These are phyloP conservation scores for Hypoxylon trugodes DNA, from an alignment of 495 filamentous ascomycete genomes.

Conservation along the genomic window DNA sequence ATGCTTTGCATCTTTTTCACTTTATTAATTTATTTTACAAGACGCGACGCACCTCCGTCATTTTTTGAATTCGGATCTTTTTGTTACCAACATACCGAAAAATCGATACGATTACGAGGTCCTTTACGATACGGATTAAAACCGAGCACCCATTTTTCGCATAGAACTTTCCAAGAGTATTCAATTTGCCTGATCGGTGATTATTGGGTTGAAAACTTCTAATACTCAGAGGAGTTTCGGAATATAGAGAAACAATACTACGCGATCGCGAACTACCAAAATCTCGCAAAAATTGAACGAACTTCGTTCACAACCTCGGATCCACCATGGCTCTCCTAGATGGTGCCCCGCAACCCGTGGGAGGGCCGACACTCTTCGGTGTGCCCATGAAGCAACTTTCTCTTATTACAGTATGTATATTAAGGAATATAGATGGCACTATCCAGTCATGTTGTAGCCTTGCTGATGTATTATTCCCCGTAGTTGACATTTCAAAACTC, in stretches of 20 bases:
- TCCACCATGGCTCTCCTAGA: slow-evolving; percentile 51
- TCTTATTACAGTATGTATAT: slow-evolving; percentile 73
- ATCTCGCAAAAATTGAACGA: neutral
- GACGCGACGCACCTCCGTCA: slow-evolving; percentile 23
- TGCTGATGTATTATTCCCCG: slow-evolving; percentile 39
- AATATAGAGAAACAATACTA: neutral
- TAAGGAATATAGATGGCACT: neutral
- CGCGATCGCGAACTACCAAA: slow-evolving; percentile 7
- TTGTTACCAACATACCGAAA: neutral
- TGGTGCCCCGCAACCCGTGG: slow-evolving; percentile 45
- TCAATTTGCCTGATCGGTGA: slow-evolving; percentile 8
- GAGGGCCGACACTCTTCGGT: slow-evolving; percentile 63
- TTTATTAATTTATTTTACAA: slow-evolving; percentile 15
- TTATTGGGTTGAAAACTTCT: slow-evolving; percentile 8
- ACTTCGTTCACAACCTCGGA: slow-evolving; percentile 2
- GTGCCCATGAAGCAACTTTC: slow-evolving; percentile 80
- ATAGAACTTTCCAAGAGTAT: slow-evolving; percentile 2
- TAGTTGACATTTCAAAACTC: slow-evolving; percentile 85
- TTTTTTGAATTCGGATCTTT: slow-evolving; percentile 3
- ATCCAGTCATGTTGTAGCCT: slow-evolving; percentile 8
- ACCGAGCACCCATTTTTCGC: slow-evolving; percentile 4
- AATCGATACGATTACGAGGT: neutral
- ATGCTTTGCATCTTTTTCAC: slow-evolving; percentile 7
- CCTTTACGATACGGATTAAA: neutral
- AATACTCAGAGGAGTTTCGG: neutral